Conservation (phyloP, 306 rosid genomes). For the Styphnolobium japonicum region DNA sequence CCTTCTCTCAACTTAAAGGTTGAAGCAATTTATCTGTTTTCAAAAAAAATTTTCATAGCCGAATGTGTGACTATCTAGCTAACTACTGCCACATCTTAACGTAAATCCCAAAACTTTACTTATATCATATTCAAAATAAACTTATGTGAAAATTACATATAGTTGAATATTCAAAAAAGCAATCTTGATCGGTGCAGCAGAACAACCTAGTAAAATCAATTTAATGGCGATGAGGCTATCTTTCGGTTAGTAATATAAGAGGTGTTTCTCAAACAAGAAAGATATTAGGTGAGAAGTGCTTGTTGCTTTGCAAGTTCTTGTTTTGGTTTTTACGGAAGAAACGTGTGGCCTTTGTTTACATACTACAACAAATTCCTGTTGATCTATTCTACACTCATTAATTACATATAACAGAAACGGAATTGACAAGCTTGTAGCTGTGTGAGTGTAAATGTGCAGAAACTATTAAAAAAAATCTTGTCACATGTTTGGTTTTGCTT, state of each 20-base stretch:
- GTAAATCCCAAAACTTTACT: not conserved
- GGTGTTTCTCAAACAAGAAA: conserved; percentile 37
- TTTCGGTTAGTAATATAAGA: conserved; percentile 14
- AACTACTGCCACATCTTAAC: conserved; percentile 1
- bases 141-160: not conserved
- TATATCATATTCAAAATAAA: not conserved
- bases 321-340: conserved; percentile 42
- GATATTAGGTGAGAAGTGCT: conserved; percentile 45
- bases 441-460: too few relatives aligned
- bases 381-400: not conserved
- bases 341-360: not conserved
- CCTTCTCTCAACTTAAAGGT: not conserved
- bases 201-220: conserved; percentile 11
- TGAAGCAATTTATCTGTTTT: not conserved
- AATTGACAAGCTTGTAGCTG: not conserved
- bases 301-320: conserved; percentile 50
- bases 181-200: conserved; percentile 17
- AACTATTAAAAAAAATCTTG: too few relatives aligned
- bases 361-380: not conserved
- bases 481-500: too few relatives aligned
- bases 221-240: not conserved
- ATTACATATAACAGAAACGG: not conserved
- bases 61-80: not conserved
- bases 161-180: not conserved
- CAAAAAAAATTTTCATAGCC: not conserved